Base-by-base conservation (phyloP, 768 basidiomycete species). In the Candolleomyces aberdarensis region DNA sequence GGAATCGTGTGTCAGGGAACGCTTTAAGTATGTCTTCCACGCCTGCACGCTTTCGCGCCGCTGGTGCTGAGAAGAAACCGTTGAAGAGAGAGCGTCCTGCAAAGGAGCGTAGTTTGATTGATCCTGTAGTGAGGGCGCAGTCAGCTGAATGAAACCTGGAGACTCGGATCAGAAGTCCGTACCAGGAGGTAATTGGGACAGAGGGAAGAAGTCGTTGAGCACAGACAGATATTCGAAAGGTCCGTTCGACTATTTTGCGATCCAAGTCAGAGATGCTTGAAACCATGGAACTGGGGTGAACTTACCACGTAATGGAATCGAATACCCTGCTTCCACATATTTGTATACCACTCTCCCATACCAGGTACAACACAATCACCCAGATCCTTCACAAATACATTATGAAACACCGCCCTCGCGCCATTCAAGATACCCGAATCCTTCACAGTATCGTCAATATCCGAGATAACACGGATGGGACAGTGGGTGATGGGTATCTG, bases 401-500 rank as follows among this genome's bases (percentile, higher is more conserved):
- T 96, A 59, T 88, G 81, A 72, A 98, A 97, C 3, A 92, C 87
- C 1, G 87, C 79, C 46, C 94, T 82, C 0, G 93, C 87, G 0
- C 96, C 96, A 3, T 80, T 78, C 5, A 89, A 67, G n/a, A 99
- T 81, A 50, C 88, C 86, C 0, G 94, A 88, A 26, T 81, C 69
- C 69, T 96, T 96, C 59, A 97, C 81, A 0, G 96, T 98, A 73
- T 98, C 96, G 68, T 98, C 96, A 47, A 98, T 89, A 66, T 98
- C 96, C 8, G 94, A 96, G 14, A 98, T 88, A 58, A 96, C 83
- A 17, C 92, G 86, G 14, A 96, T 73, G 1, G 83, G 81, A 2
- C 83, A 82, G 66, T 86, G 76, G 0, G 88, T 83, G 40, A 93
- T 78, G 6, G 84, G 76, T 19, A 84, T 73, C 13, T 73, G 72